Evolutionary conservation across 1,139 yeast species (phyloP), one percentile per base, ranked within the genome.

Genomic region (Blastobotrys malaysiensis): DNA sequence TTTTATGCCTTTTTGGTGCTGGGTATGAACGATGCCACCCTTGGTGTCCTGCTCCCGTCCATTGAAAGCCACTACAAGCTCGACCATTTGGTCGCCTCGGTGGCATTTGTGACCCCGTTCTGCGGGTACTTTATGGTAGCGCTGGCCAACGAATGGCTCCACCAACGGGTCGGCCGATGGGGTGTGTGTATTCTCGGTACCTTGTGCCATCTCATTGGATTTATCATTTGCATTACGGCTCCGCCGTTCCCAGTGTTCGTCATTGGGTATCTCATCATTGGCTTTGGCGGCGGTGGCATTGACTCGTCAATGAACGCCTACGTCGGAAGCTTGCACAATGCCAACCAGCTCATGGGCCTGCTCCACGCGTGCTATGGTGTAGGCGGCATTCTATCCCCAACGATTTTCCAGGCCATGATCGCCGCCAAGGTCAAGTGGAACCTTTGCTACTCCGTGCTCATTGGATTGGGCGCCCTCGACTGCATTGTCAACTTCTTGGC

Each of bases 341-440:
- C 77, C 49, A 74, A 82, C 11, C 75, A 72, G 36, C 76, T 76
- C 54, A 68, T 83, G 54, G 82, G 86, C 0, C 66, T 72, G 43
- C 73, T 75, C 59, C 88, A 83, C 65, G 86, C 84, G 0, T 65
- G 73, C 9, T 83, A 83, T 63, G 88, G 88, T 1, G 56, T 78
- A 1, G 88, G 88, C 9, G 88, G 86, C 1, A 78, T 82, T 4
- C 57, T 81, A 1, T 73, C 84, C 2, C 88, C 88, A 0, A 65
- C 82, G 26, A 66, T 81, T 13, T 83, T 81, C 3, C 82, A 86
- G 0, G 69, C 77, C 9, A 73, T 82, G 74, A 74, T 77, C 9
- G 70, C 74, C 46, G 59, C 65, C 1, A 82, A 81, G 1, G 64
- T 77, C 5, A 60, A 59, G 49, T 83, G 88, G 88, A 73, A 79